Evolutionary conservation across 2,329 filamentous ascomycete genomes (phyloP), one percentile per base, ranked within the genome.

Genomic region (Colletotrichum navitas): DNA sequence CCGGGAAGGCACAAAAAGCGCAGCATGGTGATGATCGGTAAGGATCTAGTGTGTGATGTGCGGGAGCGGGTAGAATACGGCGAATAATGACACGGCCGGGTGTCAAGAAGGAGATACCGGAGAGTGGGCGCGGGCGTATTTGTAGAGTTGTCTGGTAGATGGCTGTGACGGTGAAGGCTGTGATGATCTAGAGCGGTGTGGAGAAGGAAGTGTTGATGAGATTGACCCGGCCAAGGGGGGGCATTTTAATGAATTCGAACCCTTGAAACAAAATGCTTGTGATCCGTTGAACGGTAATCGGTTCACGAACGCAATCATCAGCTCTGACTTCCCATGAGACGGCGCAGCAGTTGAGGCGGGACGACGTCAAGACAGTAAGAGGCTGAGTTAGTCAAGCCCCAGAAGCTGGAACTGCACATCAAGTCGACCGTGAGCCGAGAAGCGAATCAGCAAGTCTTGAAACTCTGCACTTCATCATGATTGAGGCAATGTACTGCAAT

Each of bases 1-100:
- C 88, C 88, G 43, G 87, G 87, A 11, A 90, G 81, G 76, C 88
- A 90, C 41, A 90, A 78, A 63, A 89, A 86, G 75, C 82, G 87
- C 87, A 90, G 83, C 59, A 72, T 71, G 45, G 29, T 68, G 68
- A 63, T 49, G 18, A 39, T 26, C 21, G 65, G 62, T 60, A 41
- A 47, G n/a, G 45, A n/a, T 59, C 45, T n/a, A 59, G 52, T 34
- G 64, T 60, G 64, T 60, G 58, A 58, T 12, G 10, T 21, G 43
- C 59, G 32, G 64, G 59, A 47, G 58, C 41, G 60, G 56, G 41
- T 39, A 45, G 47, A 47, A 47, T 34, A 16, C 34, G 32, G 26
- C 47, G 58, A 62, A 51, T 51, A 55, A 68, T 63, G 52, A 49
- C 58, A 58, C 51, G 5, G 5, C 32, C 32, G 10, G 52, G 12